Base-by-base conservation (phyloP, 108 stramenopile genomes). In the Cyclotella kingstonii region DNA sequence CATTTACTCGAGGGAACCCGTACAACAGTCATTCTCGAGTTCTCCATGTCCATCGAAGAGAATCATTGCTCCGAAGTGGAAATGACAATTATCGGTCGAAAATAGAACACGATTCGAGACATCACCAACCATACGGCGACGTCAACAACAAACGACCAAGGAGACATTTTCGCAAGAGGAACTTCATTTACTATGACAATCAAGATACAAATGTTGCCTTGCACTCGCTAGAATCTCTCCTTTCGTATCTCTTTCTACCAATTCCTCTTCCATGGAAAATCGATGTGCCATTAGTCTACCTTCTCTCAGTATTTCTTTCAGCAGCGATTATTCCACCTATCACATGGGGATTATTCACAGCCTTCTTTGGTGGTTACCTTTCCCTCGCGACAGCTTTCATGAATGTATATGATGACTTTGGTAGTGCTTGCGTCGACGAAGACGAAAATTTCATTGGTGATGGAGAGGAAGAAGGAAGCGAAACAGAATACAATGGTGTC, bases 361-460 rank as follows among this genome's bases (percentile, higher is more conserved):
- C 14, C 0, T 62, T 62, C 47, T 49, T 49, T 17, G 46, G 33
- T 5, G 14, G 26, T 11, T 62, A 62, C 29, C 34, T 49, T 49
- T 9, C 60, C 34, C 8, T 62, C 6, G 47, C 35, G 8, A 49
- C 22, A 25, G 35, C 34, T 5, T 49, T 62, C 27, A 62, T 62
- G 46, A n/a, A 62, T 21, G 60, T 49, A 48, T 48, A 49, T 14
- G 48, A 62, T 25, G 36, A 39, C 46, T 28, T 43, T n/a, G 56
- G 41, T 5, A 17, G 12, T 27, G n/a, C 15, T 3, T 25, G 5
- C 5, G 11, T 3, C 12, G 41, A 41, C 29, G 0, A 0, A 57
- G 38, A 38, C 2, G 34, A 49, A n/a, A 38, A 60, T 46, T 15
- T 19, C 33, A 18, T 22, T 34, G 59, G 19, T 9, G 12, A 21